phyloP scores from a whole-genome alignment of 148 eudicot species.

The Persicaria tinctoria region DNA sequence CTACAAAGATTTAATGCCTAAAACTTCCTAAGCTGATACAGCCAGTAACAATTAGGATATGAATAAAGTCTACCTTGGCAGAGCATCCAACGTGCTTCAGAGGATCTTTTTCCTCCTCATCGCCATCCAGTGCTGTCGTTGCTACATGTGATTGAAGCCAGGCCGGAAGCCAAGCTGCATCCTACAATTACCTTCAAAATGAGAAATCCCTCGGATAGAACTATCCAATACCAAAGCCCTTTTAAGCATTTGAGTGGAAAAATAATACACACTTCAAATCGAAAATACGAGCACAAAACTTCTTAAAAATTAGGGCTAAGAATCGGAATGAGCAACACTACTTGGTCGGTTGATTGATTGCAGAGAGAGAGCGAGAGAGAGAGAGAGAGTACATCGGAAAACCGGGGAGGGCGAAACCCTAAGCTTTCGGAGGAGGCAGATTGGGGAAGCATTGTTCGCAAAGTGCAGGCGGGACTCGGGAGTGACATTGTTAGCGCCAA shows the following conservation, averaged over 20 bases:
- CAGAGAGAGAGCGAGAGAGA: not conserved
- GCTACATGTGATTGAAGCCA: conserved; percentile 30
- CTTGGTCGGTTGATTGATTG: not conserved
- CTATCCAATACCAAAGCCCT: not conserved
- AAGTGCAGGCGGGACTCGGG: not conserved
- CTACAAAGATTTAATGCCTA: not conserved
- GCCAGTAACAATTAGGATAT: not conserved
- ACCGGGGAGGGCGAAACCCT: conserved; percentile 35
- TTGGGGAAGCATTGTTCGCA: not conserved
- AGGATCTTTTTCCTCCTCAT: not conserved
- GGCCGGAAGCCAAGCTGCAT: conserved; percentile 32
- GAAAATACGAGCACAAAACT: conserved; percentile 4
- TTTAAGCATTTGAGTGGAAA: no score
- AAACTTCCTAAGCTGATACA: not conserved
- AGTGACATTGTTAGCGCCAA: not conserved
- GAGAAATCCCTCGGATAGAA: conserved; percentile 1
- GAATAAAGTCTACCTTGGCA: not conserved
- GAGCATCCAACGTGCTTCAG: not conserved
- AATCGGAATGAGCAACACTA: not conserved
- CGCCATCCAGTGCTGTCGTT: not conserved
- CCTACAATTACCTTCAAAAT: conserved; percentile 11
- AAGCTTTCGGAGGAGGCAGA: conserved; percentile 19
- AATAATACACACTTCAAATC: not conserved
- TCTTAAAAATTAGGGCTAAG: not conserved
- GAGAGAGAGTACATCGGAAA: conserved; percentile 27